A percentile compares a stretch with the other conserved stretches of the same genome.
Conservation (phyloP, 345 rosid genomes). For the Eucalyptus microcorys region DNA sequence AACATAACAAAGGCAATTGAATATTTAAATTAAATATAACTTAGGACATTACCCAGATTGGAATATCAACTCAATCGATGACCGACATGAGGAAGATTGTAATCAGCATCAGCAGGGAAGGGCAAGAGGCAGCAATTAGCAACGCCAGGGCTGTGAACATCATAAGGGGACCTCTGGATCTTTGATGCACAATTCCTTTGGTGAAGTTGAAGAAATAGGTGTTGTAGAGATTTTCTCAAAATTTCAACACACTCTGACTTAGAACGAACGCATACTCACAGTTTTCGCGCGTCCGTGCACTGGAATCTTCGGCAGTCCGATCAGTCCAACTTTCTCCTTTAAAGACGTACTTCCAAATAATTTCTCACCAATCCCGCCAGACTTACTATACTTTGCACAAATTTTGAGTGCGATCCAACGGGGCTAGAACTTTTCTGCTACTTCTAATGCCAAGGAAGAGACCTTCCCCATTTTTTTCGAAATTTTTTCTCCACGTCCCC, state of each 20-base stretch:
- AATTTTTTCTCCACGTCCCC: neutral
- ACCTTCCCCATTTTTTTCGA: neutral
- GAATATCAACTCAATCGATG: neutral
- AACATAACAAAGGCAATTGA: neutral
- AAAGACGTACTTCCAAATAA: neutral
- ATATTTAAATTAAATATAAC: neutral
- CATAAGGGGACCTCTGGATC: neutral
- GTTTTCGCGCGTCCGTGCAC: neutral
- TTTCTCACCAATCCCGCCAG: neutral
- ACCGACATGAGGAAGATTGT: neutral
- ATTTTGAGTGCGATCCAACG: neutral
- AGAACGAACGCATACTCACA: neutral
- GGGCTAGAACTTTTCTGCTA: neutral
- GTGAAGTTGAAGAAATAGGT: neutral
- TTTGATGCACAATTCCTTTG: neutral
- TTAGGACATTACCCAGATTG: neutral
- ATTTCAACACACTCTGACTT: too few relatives aligned
- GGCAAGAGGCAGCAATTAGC: neutral
- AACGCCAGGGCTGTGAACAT: neutral
- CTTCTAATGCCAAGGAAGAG: neutral
- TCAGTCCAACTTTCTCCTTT: neutral
- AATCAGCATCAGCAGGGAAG: neutral
- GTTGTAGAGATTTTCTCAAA: neutral
- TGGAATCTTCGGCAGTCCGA: neutral
- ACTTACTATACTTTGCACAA: neutral